Percentiles rank a stretch among this genome's conserved stretches.
phyloP scores from a whole-genome alignment of 176 grass and related monocot species.

The Eragrostis curvula region DNA sequence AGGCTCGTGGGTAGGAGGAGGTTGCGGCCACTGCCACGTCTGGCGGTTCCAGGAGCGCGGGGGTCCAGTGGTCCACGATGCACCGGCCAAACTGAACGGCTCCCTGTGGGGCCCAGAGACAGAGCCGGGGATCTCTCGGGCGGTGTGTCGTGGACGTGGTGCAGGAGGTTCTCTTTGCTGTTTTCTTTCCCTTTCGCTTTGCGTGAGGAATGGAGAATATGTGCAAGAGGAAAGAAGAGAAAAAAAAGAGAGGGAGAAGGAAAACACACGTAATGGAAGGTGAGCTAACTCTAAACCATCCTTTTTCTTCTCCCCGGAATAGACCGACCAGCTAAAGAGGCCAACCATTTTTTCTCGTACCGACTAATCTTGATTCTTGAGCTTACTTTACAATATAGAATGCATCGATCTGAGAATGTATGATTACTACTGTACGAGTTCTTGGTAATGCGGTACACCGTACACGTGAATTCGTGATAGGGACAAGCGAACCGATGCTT shows the following conservation, averaged over 20 bases:
- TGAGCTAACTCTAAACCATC: neutral
- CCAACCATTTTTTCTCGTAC: neutral
- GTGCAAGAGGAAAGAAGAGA: neutral
- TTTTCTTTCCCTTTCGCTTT: neutral
- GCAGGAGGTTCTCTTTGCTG: neutral
- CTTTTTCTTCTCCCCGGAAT: neutral
- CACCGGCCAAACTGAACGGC: neutral
- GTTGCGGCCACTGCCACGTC: neutral
- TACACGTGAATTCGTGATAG: neutral
- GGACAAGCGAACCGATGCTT: neutral
- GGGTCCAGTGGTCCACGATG: neutral
- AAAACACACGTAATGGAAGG: neutral
- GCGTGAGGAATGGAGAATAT: neutral
- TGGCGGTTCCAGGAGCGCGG: neutral
- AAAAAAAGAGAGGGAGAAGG: neutral
- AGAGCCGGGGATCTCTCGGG: neutral
- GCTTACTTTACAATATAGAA: neutral
- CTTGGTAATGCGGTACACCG: neutral
- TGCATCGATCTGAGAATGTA: neutral
- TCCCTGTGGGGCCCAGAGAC: neutral
- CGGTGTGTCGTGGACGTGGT: neutral
- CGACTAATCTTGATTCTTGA: neutral
- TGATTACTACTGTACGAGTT: neutral
- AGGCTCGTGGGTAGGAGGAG: neutral
- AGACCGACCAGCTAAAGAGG: neutral